Conservation (phyloP, 139 green algal genomes). For the Chlamydomonas asymmetrica region DNA sequence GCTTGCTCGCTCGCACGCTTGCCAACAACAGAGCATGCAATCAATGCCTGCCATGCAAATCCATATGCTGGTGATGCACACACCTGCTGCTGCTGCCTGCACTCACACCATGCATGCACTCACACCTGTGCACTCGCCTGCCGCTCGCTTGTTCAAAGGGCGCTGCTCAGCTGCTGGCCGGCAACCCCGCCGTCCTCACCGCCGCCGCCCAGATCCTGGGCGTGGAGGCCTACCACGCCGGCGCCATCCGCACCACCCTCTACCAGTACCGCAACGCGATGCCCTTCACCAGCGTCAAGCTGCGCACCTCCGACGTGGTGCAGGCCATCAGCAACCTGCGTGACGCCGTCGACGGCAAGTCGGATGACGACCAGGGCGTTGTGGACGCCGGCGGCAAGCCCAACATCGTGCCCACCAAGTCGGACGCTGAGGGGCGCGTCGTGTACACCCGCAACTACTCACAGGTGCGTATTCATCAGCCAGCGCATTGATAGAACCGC, state of each 20-base stretch:
- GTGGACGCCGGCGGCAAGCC: too few relatives aligned
- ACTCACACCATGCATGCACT: too few relatives aligned
- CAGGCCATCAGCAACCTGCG: conserved; percentile 43
- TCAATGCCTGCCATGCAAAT: too few relatives aligned
- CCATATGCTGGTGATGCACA: too few relatives aligned
- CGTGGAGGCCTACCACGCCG: conserved; percentile 61
- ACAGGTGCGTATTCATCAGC: too few relatives aligned
- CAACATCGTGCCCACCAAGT: conserved; percentile 14
- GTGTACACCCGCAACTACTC: conserved; percentile 14
- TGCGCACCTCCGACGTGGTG: too few relatives aligned
- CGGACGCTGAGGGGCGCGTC: conserved; percentile 27
- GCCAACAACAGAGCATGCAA: too few relatives aligned
- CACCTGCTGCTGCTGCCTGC: too few relatives aligned
- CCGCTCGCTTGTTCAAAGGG: neutral
- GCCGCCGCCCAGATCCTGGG: conserved; percentile 51
- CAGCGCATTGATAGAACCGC: too few relatives aligned
- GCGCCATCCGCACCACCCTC: conserved; percentile 38
- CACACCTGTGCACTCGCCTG: too few relatives aligned
- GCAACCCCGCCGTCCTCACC: conserved; percentile 24
- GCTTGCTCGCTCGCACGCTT: too few relatives aligned
- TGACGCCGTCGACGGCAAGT: conserved; percentile 33
- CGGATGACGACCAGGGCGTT: conserved; percentile 26
- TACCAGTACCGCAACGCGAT: neutral
- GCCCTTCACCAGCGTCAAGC: conserved; percentile 6
- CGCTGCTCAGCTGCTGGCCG: conserved; percentile 25